phyloP scores from a whole-genome alignment of 2,329 filamentous ascomycete genomes.

The Nemania sp. region DNA sequence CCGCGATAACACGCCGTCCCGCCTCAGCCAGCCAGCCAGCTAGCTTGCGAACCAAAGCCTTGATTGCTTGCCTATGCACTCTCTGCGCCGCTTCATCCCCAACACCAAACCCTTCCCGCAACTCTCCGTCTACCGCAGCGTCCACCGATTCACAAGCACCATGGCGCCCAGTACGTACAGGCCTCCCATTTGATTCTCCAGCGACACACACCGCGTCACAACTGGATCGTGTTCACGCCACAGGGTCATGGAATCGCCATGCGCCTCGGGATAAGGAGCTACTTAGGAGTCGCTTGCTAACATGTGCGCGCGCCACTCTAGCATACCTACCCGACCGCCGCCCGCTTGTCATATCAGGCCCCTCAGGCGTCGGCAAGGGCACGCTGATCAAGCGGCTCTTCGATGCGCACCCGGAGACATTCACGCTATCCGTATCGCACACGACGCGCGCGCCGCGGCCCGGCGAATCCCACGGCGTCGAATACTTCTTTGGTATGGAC shows the following conservation, averaged over 20 bases:
- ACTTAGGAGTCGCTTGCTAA: conserved; percentile 5
- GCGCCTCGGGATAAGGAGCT: neutral
- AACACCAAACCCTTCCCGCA: conserved; percentile 8
- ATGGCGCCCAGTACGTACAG: conserved; percentile 40
- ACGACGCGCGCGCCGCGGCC: conserved; percentile 78
- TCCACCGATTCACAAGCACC: conserved; percentile 29
- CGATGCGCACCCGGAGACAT: conserved; percentile 53
- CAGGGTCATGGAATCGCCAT: neutral
- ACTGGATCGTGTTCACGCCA: no score
- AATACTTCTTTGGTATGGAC: conserved; percentile 91
- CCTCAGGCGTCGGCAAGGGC: conserved; percentile 79
- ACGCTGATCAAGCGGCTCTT: conserved; percentile 77
- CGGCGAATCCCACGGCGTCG: conserved; percentile 73
- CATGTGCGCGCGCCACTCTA: conserved; percentile 11
- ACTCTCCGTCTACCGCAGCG: conserved; percentile 13
- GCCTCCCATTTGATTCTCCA: neutral
- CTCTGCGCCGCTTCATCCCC: conserved; percentile 10
- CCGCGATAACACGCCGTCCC: conserved; percentile 14
- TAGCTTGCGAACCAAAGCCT: neutral
- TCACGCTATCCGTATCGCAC: conserved; percentile 66
- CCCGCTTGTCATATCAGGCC: conserved; percentile 78
- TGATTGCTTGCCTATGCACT: conserved; percentile 18
- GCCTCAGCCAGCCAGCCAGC: no score
- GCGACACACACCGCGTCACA: no score
- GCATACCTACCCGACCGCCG: conserved; percentile 51